Conservation (phyloP, 148 eudicot species). For the Fagopyrum homotropicum region DNA sequence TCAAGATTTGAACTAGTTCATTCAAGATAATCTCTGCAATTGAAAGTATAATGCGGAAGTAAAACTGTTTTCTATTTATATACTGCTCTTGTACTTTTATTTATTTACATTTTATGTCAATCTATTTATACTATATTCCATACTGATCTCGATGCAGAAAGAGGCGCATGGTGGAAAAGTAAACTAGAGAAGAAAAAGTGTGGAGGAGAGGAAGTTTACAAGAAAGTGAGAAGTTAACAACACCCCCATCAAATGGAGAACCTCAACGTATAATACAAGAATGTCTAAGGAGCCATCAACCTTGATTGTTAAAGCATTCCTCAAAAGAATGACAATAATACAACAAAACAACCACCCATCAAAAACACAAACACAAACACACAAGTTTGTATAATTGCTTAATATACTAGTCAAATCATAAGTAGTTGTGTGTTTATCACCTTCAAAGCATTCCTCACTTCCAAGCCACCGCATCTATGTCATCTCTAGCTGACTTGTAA, state of each 20-base stretch:
- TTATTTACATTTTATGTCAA: too few relatives aligned
- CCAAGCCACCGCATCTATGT: conserved; percentile 96
- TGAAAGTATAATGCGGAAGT: too few relatives aligned
- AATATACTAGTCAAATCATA: not conserved
- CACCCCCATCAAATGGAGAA: not conserved
- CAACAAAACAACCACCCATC: not conserved
- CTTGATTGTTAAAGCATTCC: not conserved
- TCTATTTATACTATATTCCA: too few relatives aligned
- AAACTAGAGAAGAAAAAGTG: too few relatives aligned
- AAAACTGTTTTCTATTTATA: too few relatives aligned
- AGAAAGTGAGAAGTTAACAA: too few relatives aligned
- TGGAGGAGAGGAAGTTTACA: too few relatives aligned
- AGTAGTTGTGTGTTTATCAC: not conserved
- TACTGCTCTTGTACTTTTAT: too few relatives aligned
- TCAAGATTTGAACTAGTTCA: too few relatives aligned
- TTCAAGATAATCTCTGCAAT: too few relatives aligned
- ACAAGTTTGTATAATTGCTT: not conserved
- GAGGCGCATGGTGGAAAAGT: too few relatives aligned
- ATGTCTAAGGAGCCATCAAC: not conserved
- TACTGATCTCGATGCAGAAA: too few relatives aligned
- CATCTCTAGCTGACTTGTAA: conserved; percentile 95
- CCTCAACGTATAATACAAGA: not conserved
- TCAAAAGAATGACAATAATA: not conserved
- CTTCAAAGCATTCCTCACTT: conserved; percentile 26
- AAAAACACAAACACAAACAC: not conserved